Base-by-base conservation (phyloP, 139 green algal genomes). In the Helicosporidium sp. region DNA sequence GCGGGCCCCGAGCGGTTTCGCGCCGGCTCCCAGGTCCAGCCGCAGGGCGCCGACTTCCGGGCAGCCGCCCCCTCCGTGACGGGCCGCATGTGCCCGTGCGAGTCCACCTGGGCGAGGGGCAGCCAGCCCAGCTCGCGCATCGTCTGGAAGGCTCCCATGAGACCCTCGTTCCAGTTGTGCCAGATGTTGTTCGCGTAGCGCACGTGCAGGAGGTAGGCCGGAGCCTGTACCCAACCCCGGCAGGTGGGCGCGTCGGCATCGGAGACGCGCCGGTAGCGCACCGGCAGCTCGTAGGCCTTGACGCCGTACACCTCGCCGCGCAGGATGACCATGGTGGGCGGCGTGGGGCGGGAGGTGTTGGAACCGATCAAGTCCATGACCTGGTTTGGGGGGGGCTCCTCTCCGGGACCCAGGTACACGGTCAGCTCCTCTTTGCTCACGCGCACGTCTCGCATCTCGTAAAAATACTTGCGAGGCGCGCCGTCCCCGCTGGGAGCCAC, bases 91-190 rank as follows among this genome's bases (percentile, higher is more conserved):
- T 67, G 48, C 34, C 52, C 52, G 15, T 40, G 16, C 4, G 19
- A 26, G 29, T 68, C 53, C 4, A 68, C 41, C 24, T 61, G 54
- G n/a, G 40, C 53, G 20, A 68, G 41, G 20, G 60, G 60, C 51
- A 68, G 60, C 23, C 46, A 19, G 7, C 60, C 60, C 26, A 58
- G 48, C 35, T 68, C 60, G 6, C 60, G 39, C 40, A 68, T 33
- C 8, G 60, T 61, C 47, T 68, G 53, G 47, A 68, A 68, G 1
- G 41, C 46, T 10, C 45, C 47, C 53, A 62, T 57, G 1, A 68
- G 41, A 22, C 52, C 60, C 41, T 68, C 60, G n/a, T 57, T 63
- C 43, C 40, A 61, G 7, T 33, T 54, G 49, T 68, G 60, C 60
- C 60, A 68, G 37, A 57, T 52, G 43, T 68, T 68, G 41, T 37